These are phyloP conservation scores for Lodderomyces elongisporus DNA, from an alignment of 1,139 yeast species.

Conservation along the genomic window DNA sequence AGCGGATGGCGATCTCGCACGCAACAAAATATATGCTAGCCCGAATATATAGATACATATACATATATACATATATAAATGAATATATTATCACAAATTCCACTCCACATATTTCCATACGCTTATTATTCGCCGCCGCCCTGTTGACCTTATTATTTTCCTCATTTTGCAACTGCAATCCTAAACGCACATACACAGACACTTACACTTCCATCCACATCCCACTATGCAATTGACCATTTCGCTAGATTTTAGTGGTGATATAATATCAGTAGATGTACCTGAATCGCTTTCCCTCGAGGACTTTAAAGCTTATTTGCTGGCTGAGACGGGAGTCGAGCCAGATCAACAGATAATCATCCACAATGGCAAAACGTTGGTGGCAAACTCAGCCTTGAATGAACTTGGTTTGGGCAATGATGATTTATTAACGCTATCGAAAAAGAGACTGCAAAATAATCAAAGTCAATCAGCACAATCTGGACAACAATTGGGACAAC, in stretches of 20 bases:
- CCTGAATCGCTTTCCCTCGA: conserved; percentile 58
- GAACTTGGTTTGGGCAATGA: conserved; percentile 48
- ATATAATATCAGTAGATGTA: conserved; percentile 46
- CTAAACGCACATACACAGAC: no score
- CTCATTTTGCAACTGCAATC: no score
- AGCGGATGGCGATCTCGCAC: no score
- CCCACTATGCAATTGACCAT: conserved; percentile 42
- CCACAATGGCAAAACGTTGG: conserved; percentile 42
- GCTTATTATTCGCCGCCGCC: no score
- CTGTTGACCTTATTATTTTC: no score
- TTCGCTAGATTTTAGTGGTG: conserved; percentile 26
- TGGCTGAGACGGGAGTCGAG: conserved; percentile 62
- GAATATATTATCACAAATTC: no score
- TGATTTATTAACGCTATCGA: conserved; percentile 47
- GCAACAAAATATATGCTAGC: no score
- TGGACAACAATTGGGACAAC: no score
- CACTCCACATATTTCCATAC: no score
- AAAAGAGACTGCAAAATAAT: conserved; percentile 7
- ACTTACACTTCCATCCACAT: no score
- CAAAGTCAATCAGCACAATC: conserved; percentile 8
- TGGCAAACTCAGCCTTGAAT: conserved; percentile 32
- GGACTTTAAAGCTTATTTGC: conserved; percentile 74
- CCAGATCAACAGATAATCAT: conserved; percentile 44
- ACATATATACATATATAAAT: no score
- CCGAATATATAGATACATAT: no score